Base-by-base conservation (phyloP, 1,284 basidiomycete genomes). In the Sutorius eximius region DNA sequence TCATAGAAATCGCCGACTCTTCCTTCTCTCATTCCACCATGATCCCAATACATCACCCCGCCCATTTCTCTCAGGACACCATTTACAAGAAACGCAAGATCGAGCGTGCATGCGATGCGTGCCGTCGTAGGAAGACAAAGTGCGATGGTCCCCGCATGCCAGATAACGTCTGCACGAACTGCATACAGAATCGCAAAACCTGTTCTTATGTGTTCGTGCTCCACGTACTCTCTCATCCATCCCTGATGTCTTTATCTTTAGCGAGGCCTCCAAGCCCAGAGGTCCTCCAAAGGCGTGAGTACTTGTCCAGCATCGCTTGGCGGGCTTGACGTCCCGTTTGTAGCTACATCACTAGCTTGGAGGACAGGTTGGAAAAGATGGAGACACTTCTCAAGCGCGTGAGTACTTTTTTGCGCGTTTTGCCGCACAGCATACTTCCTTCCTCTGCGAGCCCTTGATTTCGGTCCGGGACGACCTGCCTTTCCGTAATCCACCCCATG, bases 201-300 rank as follows among this genome's bases (percentile, higher is more conserved):
- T 93, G 90, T 66, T 90, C 88, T 29, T 93, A 91, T 67, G 65
- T 91, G 82, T 87, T 61, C 58, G 85, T 78, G 30, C 40, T 48
- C 27, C 24, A 27, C 24, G 24, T 27, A 0, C 32, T 10, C 34
- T 2, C 32, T 37, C 27, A 0, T 30, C 2, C 15, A 2, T 41
- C 41, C 6, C 49, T 56, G 0, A 58, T 18, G 32, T 36, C 22
- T 52, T 42, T 49, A 42, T 37, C 52, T 56, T 51, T 55, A 89
- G 86, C n/a, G 86, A 88, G 68, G 78, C 79, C 5, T 92, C 90
- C 1, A 89, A 87, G 63, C 86, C 91, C 50, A 80, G 92, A 55
- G 91, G 91, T 0, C 91, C 91, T 13, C 86, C 91, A 1, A 93
- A 94, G 73, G 89, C 89, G 82, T 93, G 46, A 70, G 78, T 78